Evolutionary conservation across 345 rosid genomes (phyloP).

Genomic region (Anacardium occidentale): DNA sequence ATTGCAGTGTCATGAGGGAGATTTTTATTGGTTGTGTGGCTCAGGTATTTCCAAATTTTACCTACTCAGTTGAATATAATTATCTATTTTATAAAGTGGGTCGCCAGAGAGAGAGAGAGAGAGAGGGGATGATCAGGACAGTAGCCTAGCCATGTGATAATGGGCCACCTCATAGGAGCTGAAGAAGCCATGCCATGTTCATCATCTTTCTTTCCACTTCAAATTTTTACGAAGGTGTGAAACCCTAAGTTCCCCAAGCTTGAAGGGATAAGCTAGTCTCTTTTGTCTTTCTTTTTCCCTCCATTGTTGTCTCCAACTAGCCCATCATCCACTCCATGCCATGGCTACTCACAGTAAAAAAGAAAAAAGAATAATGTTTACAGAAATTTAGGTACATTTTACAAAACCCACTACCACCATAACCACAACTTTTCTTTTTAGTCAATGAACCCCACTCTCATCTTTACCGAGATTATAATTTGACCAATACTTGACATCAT

Average conservation of each 20-base stretch:
- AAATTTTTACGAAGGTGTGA: neutral
- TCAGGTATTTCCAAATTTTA: constrained; percentile 16
- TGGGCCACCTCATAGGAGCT: constrained; percentile 29
- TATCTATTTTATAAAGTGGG: neutral
- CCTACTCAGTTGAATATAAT: constrained; percentile 19
- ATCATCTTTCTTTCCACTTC: neutral
- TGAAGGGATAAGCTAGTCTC: neutral
- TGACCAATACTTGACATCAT: no score
- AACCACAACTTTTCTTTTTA: neutral
- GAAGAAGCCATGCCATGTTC: neutral
- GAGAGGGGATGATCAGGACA: constrained; percentile 17
- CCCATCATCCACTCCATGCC: neutral
- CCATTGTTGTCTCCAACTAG: neutral
- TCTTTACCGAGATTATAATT: no score
- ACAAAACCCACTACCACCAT: neutral
- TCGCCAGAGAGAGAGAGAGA: neutral
- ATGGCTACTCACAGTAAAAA: neutral
- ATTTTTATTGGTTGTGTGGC: constrained; percentile 16
- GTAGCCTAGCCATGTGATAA: constrained; percentile 35
- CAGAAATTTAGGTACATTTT: neutral
- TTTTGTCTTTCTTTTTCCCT: neutral
- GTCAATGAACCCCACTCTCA: neutral
- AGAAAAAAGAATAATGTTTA: neutral
- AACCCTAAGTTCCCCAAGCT: neutral
- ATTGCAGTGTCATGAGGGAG: no score